Percentiles rank a stretch among this genome's conserved stretches.
phyloP scores from a whole-genome alignment of 495 filamentous ascomycete genomes.

The Aspergillus conjunctus region DNA sequence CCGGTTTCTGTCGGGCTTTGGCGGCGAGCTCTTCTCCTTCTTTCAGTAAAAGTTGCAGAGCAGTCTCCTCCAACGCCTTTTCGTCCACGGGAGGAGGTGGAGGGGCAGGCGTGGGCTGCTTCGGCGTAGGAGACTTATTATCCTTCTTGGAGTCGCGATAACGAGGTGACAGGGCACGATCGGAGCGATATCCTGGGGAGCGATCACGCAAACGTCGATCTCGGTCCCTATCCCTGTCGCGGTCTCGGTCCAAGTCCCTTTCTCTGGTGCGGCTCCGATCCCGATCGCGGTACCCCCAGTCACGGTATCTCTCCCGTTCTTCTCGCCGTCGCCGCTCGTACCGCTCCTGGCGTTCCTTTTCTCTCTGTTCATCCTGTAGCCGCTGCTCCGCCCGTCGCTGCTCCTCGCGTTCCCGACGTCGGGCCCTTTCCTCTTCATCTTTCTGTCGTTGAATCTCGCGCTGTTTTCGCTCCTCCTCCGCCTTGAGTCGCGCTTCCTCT shows the following conservation, averaged over 20 bases:
- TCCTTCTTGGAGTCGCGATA: conserved; percentile 44
- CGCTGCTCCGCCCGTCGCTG: conserved; percentile 59
- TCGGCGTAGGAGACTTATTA: conserved; percentile 41
- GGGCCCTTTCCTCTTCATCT: conserved; percentile 60
- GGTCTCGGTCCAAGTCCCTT: conserved; percentile 41
- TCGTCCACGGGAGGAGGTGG: conserved; percentile 50
- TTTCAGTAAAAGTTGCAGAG: conserved; percentile 56
- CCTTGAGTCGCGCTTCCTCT: conserved; percentile 63
- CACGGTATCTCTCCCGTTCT: conserved; percentile 42
- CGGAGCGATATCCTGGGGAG: conserved; percentile 40
- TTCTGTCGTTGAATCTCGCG: conserved; percentile 62
- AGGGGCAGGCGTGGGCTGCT: conserved; percentile 43
- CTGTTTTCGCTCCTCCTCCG: conserved; percentile 66
- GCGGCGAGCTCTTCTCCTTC: conserved; percentile 64
- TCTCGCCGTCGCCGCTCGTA: conserved; percentile 51
- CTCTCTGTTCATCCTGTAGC: conserved; percentile 53
- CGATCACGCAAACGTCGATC: conserved; percentile 41
- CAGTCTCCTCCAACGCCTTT: conserved; percentile 59
- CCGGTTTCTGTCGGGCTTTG: conserved; percentile 58
- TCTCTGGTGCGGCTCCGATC: conserved; percentile 35
- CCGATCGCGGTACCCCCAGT: conserved; percentile 39
- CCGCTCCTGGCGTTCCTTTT: conserved; percentile 56
- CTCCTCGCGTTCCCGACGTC: conserved; percentile 49
- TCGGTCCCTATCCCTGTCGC: conserved; percentile 43
- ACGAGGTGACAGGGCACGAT: conserved; percentile 43